Conservation (phyloP, 768 basidiomycete genomes). For the Suillus alpinus region DNA sequence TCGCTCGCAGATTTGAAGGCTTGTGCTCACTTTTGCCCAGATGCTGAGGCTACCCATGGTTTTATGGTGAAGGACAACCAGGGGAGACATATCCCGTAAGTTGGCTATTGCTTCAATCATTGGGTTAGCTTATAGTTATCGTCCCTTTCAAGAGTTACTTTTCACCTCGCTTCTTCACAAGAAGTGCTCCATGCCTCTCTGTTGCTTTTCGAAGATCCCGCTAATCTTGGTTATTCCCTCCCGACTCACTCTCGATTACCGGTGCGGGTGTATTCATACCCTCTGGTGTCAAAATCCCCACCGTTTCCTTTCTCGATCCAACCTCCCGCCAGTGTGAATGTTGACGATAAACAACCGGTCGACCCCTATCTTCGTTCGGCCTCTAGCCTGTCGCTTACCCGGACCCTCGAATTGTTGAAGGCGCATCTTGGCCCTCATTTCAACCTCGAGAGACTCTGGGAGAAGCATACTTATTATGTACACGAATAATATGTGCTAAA, state of each 20-base stretch:
- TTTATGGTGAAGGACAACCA: slow-evolving; percentile 25
- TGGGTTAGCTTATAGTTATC: not conserved
- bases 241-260: slow-evolving; percentile 26
- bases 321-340: slow-evolving; percentile 27
- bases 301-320: slow-evolving; percentile 36
- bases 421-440: slow-evolving; percentile 41
- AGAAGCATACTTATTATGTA: slow-evolving; percentile 45
- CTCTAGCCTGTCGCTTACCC: slow-evolving; percentile 34
- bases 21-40: slow-evolving; percentile 37
- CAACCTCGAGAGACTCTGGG: slow-evolving; percentile 45
- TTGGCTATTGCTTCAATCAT: not conserved
- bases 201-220: slow-evolving; percentile 21
- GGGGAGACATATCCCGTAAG: slow-evolving; percentile 29
- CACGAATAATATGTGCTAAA: slow-evolving; percentile 4
- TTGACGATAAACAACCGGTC: slow-evolving; percentile 17
- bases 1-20: slow-evolving; percentile 19
- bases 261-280: slow-evolving; percentile 34
- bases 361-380: slow-evolving; percentile 38
- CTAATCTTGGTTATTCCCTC: slow-evolving; percentile 17
- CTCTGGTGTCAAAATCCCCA: slow-evolving; percentile 31
- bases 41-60: slow-evolving; percentile 18
- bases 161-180: slow-evolving; percentile 37
- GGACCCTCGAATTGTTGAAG: slow-evolving; percentile 36
- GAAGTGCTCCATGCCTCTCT: slow-evolving; percentile 32
- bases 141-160: slow-evolving; percentile 24